Conservation (phyloP, 257 asterid species). For the Solanum appendiculatum region DNA sequence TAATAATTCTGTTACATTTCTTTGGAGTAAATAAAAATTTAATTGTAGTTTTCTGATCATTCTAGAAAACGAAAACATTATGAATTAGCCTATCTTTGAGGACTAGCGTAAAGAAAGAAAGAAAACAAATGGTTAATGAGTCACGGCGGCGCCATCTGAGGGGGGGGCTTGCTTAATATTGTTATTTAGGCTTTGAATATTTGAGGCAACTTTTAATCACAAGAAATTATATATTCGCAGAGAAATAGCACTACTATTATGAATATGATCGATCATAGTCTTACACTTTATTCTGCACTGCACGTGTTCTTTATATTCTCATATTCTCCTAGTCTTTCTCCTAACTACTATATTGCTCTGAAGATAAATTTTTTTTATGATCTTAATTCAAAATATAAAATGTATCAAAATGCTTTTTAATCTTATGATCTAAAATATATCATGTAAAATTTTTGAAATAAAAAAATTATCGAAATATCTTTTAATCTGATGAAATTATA, state of each 20-base stretch:
- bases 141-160: neutral
- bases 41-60: neutral
- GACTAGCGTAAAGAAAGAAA: neutral
- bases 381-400: no score
- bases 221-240: neutral
- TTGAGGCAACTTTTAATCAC: neutral
- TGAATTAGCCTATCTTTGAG: neutral
- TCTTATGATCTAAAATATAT: no score
- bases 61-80: neutral
- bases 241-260: no score
- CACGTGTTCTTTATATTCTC: neutral
- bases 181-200: neutral
- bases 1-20: neutral
- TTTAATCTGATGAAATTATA: no score
- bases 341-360: neutral
- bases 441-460: no score
- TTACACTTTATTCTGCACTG: neutral
- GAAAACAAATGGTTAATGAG: neutral
- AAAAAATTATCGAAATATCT: no score
- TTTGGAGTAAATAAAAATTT: neutral
- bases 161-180: neutral
- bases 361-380: no score
- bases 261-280: neutral
- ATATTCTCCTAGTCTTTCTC: neutral
- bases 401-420: no score